A percentile compares a stretch with the other conserved stretches of the same genome.
Conservation (phyloP, 345 rosid genomes). For the Eucalyptus urophylla region DNA sequence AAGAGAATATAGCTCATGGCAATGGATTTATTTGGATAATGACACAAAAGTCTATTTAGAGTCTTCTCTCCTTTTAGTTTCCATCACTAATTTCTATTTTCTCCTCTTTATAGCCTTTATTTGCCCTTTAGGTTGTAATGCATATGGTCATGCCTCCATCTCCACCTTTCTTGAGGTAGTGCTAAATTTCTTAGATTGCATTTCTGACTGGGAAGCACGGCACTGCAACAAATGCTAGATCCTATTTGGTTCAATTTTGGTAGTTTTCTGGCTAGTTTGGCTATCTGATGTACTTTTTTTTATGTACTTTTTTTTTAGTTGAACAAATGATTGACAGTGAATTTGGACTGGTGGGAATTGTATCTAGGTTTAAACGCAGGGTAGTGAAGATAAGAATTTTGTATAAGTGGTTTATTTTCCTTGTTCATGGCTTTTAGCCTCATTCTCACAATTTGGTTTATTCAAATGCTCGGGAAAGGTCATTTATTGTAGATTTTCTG, state of each 20-base stretch:
- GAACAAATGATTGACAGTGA: neutral
- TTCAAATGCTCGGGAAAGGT: neutral
- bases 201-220: neutral
- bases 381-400: neutral
- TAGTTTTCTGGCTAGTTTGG: neutral
- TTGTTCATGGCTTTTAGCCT: neutral
- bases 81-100: neutral
- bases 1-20: neutral
- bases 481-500: neutral
- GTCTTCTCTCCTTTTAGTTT: neutral
- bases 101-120: neutral
- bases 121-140: neutral
- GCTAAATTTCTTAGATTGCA: neutral
- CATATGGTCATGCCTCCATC: neutral
- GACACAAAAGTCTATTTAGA: neutral
- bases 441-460: neutral
- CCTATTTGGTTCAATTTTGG: neutral
- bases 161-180: neutral
- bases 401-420: neutral
- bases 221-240: neutral
- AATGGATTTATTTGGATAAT: neutral
- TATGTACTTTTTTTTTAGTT: neutral
- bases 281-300: neutral
- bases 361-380: neutral
- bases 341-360: neutral